phyloP scores from a whole-genome alignment of 176 grass and related monocot species.

The Eleusine coracana region DNA sequence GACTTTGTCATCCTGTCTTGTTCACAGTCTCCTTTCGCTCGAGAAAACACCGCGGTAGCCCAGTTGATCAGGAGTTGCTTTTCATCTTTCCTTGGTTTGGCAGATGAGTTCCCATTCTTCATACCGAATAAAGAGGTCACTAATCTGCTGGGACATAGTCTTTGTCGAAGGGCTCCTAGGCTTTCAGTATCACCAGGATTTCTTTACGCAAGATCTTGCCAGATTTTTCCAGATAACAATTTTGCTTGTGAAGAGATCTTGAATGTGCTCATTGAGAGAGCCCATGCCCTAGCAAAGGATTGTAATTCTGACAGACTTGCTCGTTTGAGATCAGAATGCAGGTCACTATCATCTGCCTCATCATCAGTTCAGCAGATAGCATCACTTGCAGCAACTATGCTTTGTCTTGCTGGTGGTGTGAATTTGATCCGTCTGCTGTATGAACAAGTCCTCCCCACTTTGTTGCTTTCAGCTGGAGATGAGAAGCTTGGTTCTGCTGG shows the following conservation, averaged over 20 bases:
- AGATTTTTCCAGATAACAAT: slow-evolving; percentile 56
- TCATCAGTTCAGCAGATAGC: slow-evolving; percentile 58
- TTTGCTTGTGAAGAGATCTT: slow-evolving; percentile 70
- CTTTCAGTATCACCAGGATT: slow-evolving; percentile 56
- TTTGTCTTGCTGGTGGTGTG: slow-evolving; percentile 66
- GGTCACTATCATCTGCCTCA: slow-evolving; percentile 56
- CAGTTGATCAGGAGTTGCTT: slow-evolving; percentile 88
- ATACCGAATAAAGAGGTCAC: slow-evolving; percentile 40
- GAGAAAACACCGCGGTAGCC: slow-evolving; percentile 61
- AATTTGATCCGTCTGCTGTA: slow-evolving; percentile 65
- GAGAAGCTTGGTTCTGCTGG: slow-evolving; percentile 49
- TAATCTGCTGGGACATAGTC: slow-evolving; percentile 53
- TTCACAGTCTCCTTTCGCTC: slow-evolving; percentile 48
- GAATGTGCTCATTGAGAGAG: slow-evolving; percentile 65
- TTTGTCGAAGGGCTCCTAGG: not conserved
- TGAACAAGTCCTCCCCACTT: slow-evolving; percentile 63
- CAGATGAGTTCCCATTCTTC: slow-evolving; percentile 40
- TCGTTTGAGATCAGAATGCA: slow-evolving; percentile 53
- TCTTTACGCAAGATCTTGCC: slow-evolving; percentile 60
- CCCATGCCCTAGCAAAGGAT: slow-evolving; percentile 51
- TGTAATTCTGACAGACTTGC: slow-evolving; percentile 38
- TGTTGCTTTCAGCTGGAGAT: slow-evolving; percentile 63
- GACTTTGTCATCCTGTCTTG: slow-evolving; percentile 69
- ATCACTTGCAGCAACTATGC: slow-evolving; percentile 62
- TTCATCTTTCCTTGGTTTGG: slow-evolving; percentile 67